These are phyloP conservation scores for Alternaria atra DNA, from an alignment of 2,329 filamentous ascomycete species.

Conservation along the genomic window DNA sequence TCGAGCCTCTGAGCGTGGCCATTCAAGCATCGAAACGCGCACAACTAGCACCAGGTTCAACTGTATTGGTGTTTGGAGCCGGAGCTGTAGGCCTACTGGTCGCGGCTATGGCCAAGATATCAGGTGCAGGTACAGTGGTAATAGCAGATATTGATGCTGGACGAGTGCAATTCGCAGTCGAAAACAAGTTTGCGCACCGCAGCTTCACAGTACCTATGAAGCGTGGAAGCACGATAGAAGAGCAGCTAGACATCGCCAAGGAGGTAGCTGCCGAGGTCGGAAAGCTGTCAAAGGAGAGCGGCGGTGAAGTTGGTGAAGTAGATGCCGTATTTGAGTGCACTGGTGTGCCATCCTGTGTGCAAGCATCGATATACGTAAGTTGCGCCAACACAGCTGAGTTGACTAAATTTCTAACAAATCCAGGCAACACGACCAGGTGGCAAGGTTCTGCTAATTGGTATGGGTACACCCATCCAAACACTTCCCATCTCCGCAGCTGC, in stretches of 20 bases:
- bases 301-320: constrained; percentile 61
- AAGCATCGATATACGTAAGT: constrained; percentile 73
- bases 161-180: constrained; percentile 64
- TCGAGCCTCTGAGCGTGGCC: constrained; percentile 69
- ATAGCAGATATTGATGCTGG: constrained; percentile 69
- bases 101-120: constrained; percentile 64
- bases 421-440: constrained; percentile 72
- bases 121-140: constrained; percentile 63
- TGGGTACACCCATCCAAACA: constrained; percentile 80
- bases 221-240: constrained; percentile 60
- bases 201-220: constrained; percentile 58
- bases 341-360: constrained; percentile 77
- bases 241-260: constrained; percentile 62
- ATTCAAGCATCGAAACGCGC: constrained; percentile 67
- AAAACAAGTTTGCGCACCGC: constrained; percentile 59
- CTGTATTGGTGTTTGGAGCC: constrained; percentile 67
- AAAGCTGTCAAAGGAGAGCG: constrained; percentile 46
- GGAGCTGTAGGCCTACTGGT: constrained; percentile 69
- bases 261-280: constrained; percentile 57
- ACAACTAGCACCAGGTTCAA: constrained; percentile 56
- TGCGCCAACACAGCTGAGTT: background rate
- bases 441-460: constrained; percentile 78
- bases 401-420: background rate
- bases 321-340: constrained; percentile 80
- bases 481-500: constrained; percentile 77